These are phyloP conservation scores for Thielaviopsis populi DNA, from an alignment of 2,329 filamentous ascomycete genomes.

Conservation along the genomic window DNA sequence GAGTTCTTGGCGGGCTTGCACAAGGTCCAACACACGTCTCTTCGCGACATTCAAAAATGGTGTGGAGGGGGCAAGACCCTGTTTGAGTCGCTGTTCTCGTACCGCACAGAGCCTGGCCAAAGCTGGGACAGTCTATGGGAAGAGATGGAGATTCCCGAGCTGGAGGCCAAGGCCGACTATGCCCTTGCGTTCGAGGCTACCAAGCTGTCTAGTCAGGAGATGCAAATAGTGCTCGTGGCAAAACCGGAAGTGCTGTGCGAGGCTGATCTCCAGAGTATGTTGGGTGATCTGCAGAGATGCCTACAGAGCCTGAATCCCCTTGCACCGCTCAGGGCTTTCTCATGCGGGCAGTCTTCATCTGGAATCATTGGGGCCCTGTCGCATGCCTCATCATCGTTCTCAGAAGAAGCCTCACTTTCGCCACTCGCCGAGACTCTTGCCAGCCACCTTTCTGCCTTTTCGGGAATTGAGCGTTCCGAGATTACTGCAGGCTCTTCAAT, in stretches of 20 bases:
- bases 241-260: conserved; percentile 27
- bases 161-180: conserved; percentile 42
- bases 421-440: not conserved
- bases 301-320: not conserved
- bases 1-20: conserved; percentile 52
- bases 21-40: conserved; percentile 61
- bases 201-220: conserved; percentile 30
- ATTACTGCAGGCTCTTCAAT: conserved; percentile 49
- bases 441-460: conserved; percentile 28
- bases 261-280: not conserved
- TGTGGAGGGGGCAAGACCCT: conserved; percentile 43
- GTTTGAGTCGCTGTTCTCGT: conserved; percentile 74
- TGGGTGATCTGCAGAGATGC: not conserved
- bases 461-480: conserved; percentile 34
- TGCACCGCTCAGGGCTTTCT: not conserved
- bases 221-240: conserved; percentile 46
- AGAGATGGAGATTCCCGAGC: conserved; percentile 30
- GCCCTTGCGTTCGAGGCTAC: conserved; percentile 64
- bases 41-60: conserved; percentile 73
- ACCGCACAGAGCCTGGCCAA: conserved; percentile 40
- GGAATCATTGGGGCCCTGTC: not conserved
- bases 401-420: not conserved
- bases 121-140: conserved; percentile 36
- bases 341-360: not conserved
- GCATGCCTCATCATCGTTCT: not conserved